Percentiles rank a stretch among this genome's conserved stretches.
Evolutionary conservation across 2,329 filamentous ascomycete genomes (phyloP).

Genomic region (Teratosphaeria viscida): DNA sequence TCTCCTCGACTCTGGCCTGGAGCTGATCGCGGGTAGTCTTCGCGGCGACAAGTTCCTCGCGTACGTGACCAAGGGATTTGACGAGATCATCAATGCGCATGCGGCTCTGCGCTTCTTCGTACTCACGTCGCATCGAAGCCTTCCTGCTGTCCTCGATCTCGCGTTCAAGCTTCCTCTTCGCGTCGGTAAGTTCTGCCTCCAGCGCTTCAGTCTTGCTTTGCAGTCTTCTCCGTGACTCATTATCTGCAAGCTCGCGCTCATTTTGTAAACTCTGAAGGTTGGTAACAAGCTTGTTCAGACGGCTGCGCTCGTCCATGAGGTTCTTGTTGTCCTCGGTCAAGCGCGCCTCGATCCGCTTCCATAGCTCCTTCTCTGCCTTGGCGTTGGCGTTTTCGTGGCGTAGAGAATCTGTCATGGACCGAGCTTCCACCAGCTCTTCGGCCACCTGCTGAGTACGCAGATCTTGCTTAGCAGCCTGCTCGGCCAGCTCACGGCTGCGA

Average conservation of each 20-base stretch:
- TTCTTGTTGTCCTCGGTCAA: conserved; percentile 80
- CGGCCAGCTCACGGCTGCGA: conserved; percentile 63
- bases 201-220: conserved; percentile 68
- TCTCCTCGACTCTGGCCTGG: conserved; percentile 76
- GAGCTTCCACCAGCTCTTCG: conserved; percentile 82
- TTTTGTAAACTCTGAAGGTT: conserved; percentile 85
- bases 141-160: conserved; percentile 81
- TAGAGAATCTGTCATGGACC: conserved; percentile 71
- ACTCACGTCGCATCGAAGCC: conserved; percentile 72
- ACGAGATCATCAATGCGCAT: conserved; percentile 90
- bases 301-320: conserved; percentile 70
- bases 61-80: conserved; percentile 63
- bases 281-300: conserved; percentile 71
- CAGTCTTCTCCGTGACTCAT: conserved; percentile 69
- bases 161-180: conserved; percentile 72
- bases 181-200: conserved; percentile 65
- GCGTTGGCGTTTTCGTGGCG: conserved; percentile 85
- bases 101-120: conserved; percentile 76
- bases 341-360: conserved; percentile 85
- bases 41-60: conserved; percentile 74
- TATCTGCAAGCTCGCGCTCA: conserved; percentile 76
- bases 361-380: conserved; percentile 88
- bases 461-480: conserved; percentile 81
- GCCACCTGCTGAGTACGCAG: conserved; percentile 81
- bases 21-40: conserved; percentile 87